These are phyloP conservation scores for Trametes meyenii DNA, from an alignment of 768 basidiomycete genomes.

Conservation along the genomic window DNA sequence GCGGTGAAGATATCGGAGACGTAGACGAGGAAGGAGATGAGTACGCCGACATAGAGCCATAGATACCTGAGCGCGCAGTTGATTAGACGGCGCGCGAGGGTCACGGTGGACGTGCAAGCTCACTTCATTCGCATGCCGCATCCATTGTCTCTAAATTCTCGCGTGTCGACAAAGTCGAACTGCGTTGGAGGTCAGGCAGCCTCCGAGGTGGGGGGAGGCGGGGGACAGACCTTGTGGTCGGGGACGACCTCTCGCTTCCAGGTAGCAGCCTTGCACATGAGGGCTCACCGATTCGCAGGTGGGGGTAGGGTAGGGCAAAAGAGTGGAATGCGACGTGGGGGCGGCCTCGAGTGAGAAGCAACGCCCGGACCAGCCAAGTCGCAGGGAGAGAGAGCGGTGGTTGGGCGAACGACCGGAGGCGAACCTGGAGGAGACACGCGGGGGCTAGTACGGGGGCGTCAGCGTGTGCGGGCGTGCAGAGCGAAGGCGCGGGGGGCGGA, in stretches of 20 bases:
- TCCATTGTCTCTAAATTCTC: conserved; percentile 89
- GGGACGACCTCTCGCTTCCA: conserved; percentile 99
- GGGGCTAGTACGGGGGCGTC: neutral
- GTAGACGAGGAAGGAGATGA: conserved; percentile 97
- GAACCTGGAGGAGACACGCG: conserved; percentile 24
- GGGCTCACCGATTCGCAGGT: conserved; percentile 25
- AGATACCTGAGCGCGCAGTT: conserved; percentile 65
- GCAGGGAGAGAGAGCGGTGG: conserved; percentile 25
- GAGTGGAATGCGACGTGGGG: conserved; percentile 30
- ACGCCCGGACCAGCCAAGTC: conserved; percentile 31
- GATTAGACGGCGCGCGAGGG: neutral
- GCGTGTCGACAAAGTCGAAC: conserved; percentile 97
- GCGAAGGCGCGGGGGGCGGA: neutral
- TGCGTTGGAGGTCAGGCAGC: conserved; percentile 35
- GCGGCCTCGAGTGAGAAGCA: conserved; percentile 25
- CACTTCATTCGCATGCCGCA: conserved; percentile 88
- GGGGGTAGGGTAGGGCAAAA: conserved; percentile 14
- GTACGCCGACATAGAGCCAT: conserved; percentile 89
- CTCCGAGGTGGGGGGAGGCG: conserved; percentile 1
- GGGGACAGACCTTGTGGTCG: conserved; percentile 84
- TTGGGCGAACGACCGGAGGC: conserved; percentile 25
- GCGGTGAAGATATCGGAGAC: conserved; percentile 97
- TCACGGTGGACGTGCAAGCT: conserved; percentile 10
- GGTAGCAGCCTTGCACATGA: conserved; percentile 74
- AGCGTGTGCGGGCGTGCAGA: conserved; percentile 1